Evolutionary conservation across 202 grass and related monocot genomes (phyloP).

Genomic region (Musa balbisiana): DNA sequence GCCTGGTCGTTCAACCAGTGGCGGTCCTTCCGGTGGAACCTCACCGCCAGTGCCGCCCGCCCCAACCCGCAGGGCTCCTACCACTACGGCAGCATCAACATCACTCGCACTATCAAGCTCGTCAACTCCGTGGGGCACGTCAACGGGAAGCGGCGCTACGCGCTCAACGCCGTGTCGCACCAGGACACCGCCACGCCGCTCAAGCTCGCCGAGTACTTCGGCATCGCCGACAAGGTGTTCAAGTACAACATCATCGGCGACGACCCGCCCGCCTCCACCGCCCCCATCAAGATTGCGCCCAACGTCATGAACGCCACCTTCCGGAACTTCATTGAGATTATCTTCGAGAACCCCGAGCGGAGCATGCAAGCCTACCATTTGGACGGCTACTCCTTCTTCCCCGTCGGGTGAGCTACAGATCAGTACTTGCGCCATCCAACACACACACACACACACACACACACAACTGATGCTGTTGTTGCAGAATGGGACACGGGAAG

Average conservation of each 20-base stretch:
- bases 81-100: constrained; percentile 92
- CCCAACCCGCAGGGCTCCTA: constrained; percentile 96
- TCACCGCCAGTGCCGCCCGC: constrained; percentile 78
- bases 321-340: constrained; percentile 76
- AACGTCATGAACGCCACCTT: constrained; percentile 52
- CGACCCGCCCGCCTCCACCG: constrained; percentile 27
- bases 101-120: constrained; percentile 90
- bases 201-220: constrained; percentile 86
- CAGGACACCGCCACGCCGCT: constrained; percentile 44
- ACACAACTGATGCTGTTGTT: too few relatives aligned
- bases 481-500: constrained; percentile 77
- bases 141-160: constrained; percentile 56
- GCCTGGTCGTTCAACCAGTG: constrained; percentile 89
- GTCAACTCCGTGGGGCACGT: constrained; percentile 26
- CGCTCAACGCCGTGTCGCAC: constrained; percentile 70
- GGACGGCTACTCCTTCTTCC: constrained; percentile 84
- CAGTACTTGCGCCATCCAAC: too few relatives aligned
- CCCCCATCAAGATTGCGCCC: constrained; percentile 19
- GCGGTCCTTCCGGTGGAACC: constrained; percentile 93
- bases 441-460: too few relatives aligned
- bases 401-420: constrained; percentile 36
- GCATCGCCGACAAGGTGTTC: constrained; percentile 45
- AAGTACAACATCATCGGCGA: constrained; percentile 63
- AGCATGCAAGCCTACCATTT: constrained; percentile 63
- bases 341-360: constrained; percentile 90